These are phyloP conservation scores for Macrolepiota dolichaula DNA, from an alignment of 768 basidiomycete species.

Conservation along the genomic window DNA sequence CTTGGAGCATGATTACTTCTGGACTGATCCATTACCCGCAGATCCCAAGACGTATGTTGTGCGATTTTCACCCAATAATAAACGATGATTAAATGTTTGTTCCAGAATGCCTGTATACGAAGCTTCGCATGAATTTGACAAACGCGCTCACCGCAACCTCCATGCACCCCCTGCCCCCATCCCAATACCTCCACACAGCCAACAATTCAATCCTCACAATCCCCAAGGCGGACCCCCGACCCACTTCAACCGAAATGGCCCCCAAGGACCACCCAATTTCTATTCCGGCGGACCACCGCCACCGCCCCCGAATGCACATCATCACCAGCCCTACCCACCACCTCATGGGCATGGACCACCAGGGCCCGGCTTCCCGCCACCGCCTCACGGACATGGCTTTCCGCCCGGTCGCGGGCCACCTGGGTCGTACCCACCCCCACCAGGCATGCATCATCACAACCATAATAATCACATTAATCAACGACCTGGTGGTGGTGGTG, in stretches of 20 bases:
- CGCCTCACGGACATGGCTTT: conserved; percentile 9
- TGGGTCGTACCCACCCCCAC: conserved; percentile 11
- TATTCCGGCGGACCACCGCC: conserved; percentile 18
- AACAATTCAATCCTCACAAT: conserved; percentile 24
- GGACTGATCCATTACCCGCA: conserved; percentile 84
- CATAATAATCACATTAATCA: not conserved
- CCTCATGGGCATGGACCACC: conserved; percentile 7
- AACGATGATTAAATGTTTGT: not conserved
- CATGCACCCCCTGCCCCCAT: conserved; percentile 27
- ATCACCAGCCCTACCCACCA: not conserved
- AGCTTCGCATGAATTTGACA: conserved; percentile 81
- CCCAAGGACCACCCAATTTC: conserved; percentile 29
- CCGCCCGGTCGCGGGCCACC: conserved; percentile 8
- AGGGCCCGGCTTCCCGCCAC: conserved; percentile 19
- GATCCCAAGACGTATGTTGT: conserved; percentile 71
- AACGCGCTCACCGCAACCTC: conserved; percentile 55
- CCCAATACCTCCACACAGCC: conserved; percentile 17
- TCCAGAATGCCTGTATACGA: conserved; percentile 71
- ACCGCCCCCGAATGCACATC: conserved; percentile 4
- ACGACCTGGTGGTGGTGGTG: conserved; percentile 2
- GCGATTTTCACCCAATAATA: not conserved
- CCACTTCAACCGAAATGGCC: conserved; percentile 17
- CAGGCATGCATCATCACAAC: not conserved
- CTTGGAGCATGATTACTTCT: conserved; percentile 92
- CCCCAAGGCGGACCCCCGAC: conserved; percentile 2